Evolutionary conservation across 2,329 filamentous ascomycete genomes (phyloP), one percentile per base, ranked within the genome.

Genomic region (Diplocarpon rosae): DNA sequence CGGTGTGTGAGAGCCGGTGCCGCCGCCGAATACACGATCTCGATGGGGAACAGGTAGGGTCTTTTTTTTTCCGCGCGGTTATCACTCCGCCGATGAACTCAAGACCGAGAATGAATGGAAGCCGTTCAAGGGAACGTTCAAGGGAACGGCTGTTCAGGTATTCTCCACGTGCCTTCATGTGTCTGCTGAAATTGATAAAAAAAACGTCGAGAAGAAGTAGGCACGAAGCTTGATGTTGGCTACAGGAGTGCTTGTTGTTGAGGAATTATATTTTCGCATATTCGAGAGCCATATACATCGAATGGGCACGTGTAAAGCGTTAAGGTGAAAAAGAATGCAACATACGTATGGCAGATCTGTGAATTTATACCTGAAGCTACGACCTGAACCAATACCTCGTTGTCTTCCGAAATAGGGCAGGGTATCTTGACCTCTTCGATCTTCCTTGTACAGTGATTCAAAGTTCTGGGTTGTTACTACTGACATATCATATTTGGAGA

Each of bases 131-230:
- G n/a, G 66, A 66, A 27, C 63, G 37, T 28, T 75, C 67, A 43
- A 75, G 68, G n/a, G 66, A 66, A 27, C 63, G 65, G 56, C 78
- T 78, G 56, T 79, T 80, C 54, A 80, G 75, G 53, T 80, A 76
- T 50, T 70, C 68, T 7, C 75, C 76, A 54, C 67, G 66, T 2
- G 71, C 70, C 68, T 7, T 75, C 76, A 54, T 67, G 66, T 2
- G 71, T 71, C 65, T 67, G 37, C 17, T 17, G 27, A 11, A 20
- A 14, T 33, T 28, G 30, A 44, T 46, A 38, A 24, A 24, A 3
- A 24, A 24, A 24, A 7, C 20, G 20, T n/a, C n/a, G n/a, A n/a
- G n/a, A n/a, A 24, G 20, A 24, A 24, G 20, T 3, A 3, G 20
- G 20, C 20, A 24, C 20, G 4, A 24, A 24, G 20, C 20, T 24